These are phyloP conservation scores for Boletus rex-veris DNA, from an alignment of 768 basidiomycete species.

Conservation along the genomic window DNA sequence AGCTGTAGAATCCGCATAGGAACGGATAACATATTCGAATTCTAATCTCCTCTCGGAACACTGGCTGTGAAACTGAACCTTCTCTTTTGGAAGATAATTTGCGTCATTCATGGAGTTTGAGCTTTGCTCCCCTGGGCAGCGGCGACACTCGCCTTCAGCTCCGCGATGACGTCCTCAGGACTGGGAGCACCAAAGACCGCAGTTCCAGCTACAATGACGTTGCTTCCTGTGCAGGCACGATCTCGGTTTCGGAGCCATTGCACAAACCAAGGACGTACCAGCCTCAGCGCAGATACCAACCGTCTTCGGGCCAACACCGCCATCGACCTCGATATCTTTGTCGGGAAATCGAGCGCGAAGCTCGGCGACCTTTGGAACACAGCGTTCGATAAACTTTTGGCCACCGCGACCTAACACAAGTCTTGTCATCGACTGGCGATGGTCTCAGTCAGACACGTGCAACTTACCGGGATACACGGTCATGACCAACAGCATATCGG, in stretches of 20 bases:
- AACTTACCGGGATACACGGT: slow-evolving; percentile 85
- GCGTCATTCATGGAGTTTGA: slow-evolving; percentile 2
- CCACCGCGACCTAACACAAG: slow-evolving; percentile 72
- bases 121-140: slow-evolving; percentile 55
- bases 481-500: slow-evolving; percentile 98
- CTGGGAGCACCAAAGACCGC: slow-evolving; percentile 85
- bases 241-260: background rate
- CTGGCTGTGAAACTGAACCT: background rate
- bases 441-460: background rate
- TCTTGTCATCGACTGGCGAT: background rate
- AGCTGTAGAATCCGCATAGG: slow-evolving; percentile 17
- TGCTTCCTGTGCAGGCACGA: slow-evolving; percentile 62
- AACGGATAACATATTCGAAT: slow-evolving; percentile 24
- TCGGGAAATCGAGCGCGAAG: slow-evolving; percentile 86
- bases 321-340: slow-evolving; percentile 98
- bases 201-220: slow-evolving; percentile 97
- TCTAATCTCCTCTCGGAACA: slow-evolving; percentile 20
- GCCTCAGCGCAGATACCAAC: slow-evolving; percentile 86
- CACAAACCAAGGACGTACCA: slow-evolving; percentile 43
- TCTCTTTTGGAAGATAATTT: background rate
- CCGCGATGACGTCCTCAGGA: slow-evolving; percentile 73
- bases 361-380: slow-evolving; percentile 89
- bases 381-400: slow-evolving; percentile 92
- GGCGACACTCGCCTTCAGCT: slow-evolving; percentile 67
- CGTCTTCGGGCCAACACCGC: slow-evolving; percentile 92